Conservation (phyloP, 2,329 filamentous ascomycete genomes). For the Talaromyces albobiverticillius region DNA sequence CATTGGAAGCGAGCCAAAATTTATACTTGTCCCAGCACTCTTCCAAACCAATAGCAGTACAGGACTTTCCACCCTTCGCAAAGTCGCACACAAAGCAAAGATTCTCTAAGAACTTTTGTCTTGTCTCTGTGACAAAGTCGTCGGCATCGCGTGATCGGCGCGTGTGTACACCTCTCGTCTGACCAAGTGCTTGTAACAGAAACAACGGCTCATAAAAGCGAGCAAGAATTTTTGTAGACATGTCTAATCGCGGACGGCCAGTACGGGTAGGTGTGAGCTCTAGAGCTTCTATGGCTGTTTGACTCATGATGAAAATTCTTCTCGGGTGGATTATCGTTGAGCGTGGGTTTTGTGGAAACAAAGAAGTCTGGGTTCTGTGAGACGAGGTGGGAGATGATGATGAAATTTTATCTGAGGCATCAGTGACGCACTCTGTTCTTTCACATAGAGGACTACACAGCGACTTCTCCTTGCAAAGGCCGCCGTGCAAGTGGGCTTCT, state of each 20-base stretch:
- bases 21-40: constrained; percentile 26
- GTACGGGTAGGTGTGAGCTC: not conserved
- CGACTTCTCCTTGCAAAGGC: too few species aligned
- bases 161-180: constrained; percentile 29
- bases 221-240: not conserved
- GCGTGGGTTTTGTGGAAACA: not conserved
- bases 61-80: constrained; percentile 45
- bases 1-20: constrained; percentile 48
- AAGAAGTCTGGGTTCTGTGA: too few species aligned
- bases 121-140: constrained; percentile 8
- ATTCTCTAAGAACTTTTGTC: constrained; percentile 35
- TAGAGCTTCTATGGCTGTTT: constrained; percentile 1
- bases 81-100: constrained; percentile 49
- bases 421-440: too few species aligned
- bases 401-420: too few species aligned
- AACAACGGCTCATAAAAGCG: constrained; percentile 6
- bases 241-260: constrained; percentile 1
- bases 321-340: not conserved
- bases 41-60: constrained; percentile 47
- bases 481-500: too few species aligned
- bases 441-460: too few species aligned
- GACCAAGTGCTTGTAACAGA: constrained; percentile 24
- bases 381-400: too few species aligned
- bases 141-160: not conserved
- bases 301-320: not conserved